A percentile compares a stretch with the other conserved stretches of the same genome.
Evolutionary conservation across 2,329 filamentous ascomycete genomes (phyloP).

Genomic region (Pseudovirgaria hyperparasitica): DNA sequence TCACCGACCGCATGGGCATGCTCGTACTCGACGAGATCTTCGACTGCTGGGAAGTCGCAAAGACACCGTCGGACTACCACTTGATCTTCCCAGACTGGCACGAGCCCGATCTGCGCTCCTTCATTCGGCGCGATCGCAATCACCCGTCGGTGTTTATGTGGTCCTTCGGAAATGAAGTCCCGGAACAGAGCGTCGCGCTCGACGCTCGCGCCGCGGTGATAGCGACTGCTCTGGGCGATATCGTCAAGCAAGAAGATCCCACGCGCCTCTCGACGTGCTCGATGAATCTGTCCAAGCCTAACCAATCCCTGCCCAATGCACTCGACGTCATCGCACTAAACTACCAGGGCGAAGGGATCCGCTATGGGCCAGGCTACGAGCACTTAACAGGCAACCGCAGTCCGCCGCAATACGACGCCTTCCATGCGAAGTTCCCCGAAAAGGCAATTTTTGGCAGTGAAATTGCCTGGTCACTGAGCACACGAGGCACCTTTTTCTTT

Average conservation of each 20-base stretch:
- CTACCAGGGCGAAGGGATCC: conserved; percentile 41
- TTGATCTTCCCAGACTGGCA: conserved; percentile 41
- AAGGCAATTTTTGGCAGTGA: conserved; percentile 36
- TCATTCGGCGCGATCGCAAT: conserved; percentile 43
- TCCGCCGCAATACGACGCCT: conserved; percentile 26
- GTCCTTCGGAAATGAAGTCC: conserved; percentile 43
- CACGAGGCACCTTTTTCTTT: conserved; percentile 41
- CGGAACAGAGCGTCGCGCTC: conserved; percentile 32
- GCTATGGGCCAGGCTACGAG: conserved; percentile 17
- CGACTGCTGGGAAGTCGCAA: conserved; percentile 37
- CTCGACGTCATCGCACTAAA: conserved; percentile 41
- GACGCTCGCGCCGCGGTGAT: conserved; percentile 18
- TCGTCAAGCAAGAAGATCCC: conserved; percentile 34
- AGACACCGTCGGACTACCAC: conserved; percentile 38
- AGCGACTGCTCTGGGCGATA: conserved; percentile 26
- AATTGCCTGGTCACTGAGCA: conserved; percentile 35
- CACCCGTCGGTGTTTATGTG: conserved; percentile 41
- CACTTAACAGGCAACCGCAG: conserved; percentile 18
- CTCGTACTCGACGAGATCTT: conserved; percentile 43
- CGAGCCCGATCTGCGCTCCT: conserved; percentile 38
- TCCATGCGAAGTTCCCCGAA: conserved; percentile 32
- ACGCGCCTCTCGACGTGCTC: conserved; percentile 33
- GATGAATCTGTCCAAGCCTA: conserved; percentile 34
- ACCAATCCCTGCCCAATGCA: conserved; percentile 24
- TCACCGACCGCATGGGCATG: conserved; percentile 38